Evolutionary conservation across 73 alveolate genomes (phyloP).

Genomic region (Breviolum minutum): DNA sequence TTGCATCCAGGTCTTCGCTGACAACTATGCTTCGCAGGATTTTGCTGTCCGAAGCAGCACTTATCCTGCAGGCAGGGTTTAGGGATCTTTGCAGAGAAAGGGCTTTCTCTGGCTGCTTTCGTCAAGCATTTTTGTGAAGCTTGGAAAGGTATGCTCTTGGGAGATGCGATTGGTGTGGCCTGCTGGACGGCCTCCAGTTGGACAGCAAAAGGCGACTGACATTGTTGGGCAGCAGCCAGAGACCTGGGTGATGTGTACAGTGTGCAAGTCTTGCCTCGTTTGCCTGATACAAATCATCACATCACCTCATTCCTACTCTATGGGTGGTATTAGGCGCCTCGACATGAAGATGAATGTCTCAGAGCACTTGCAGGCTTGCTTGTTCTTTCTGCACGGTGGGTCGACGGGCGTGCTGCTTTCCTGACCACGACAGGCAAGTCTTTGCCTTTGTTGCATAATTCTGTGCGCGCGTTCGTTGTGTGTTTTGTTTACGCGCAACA

Average conservation of each 20-base stretch:
- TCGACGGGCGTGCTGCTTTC: no score
- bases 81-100: background rate
- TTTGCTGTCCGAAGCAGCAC: constrained; percentile 86
- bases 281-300: background rate
- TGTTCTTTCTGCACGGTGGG: background rate
- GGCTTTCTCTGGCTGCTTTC: background rate
- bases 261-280: background rate
- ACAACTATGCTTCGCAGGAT: constrained; percentile 64
- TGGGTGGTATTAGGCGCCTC: constrained; percentile 3
- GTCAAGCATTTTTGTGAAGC: background rate
- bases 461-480: no score
- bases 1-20: constrained; percentile 45
- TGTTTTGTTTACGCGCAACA: no score
- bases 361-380: constrained; percentile 76
- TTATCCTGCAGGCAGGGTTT: constrained; percentile 55
- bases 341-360: constrained; percentile 93
- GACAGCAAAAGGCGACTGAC: constrained; percentile 25
- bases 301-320: background rate
- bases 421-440: no score
- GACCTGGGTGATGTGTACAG: no score
- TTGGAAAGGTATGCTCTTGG: constrained; percentile 68
- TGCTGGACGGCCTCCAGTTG: constrained; percentile 60
- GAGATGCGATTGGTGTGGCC: constrained; percentile 94
- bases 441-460: no score
- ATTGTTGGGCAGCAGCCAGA: no score